Conservation (phyloP, 345 rosid species). For the Clausena lansium region DNA sequence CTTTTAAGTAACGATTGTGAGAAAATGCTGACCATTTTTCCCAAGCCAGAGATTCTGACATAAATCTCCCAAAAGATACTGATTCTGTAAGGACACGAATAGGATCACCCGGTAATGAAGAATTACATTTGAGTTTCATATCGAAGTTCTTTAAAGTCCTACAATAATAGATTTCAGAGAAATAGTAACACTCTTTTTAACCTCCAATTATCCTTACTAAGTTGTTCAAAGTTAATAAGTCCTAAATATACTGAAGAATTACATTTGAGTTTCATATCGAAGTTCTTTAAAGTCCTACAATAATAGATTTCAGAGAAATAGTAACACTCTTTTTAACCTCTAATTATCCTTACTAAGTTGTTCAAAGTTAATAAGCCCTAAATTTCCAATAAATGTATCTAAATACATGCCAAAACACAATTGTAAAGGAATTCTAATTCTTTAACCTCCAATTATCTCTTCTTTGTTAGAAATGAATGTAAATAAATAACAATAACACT, state of each 20-base stretch:
- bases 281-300: not conserved
- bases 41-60: conserved; percentile 83
- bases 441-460: no score
- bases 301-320: not conserved
- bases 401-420: not conserved
- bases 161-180: not conserved
- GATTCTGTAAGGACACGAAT: conserved; percentile 66
- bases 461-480: no score
- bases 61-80: conserved; percentile 76
- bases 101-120: conserved; percentile 56
- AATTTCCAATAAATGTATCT: not conserved
- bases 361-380: not conserved
- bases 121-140: not conserved
- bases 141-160: not conserved
- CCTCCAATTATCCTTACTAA: not conserved
- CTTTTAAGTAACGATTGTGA: conserved; percentile 87
- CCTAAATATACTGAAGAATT: no score
- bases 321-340: not conserved
- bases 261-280: not conserved
- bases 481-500: not conserved
- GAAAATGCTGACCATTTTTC: conserved; percentile 92
- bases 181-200: not conserved
- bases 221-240: not conserved
- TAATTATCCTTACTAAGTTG: not conserved
- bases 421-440: not conserved